Evolutionary conservation across 371 early-diverging fungal genomes (phyloP).

Genomic region (Mucor sp.): DNA sequence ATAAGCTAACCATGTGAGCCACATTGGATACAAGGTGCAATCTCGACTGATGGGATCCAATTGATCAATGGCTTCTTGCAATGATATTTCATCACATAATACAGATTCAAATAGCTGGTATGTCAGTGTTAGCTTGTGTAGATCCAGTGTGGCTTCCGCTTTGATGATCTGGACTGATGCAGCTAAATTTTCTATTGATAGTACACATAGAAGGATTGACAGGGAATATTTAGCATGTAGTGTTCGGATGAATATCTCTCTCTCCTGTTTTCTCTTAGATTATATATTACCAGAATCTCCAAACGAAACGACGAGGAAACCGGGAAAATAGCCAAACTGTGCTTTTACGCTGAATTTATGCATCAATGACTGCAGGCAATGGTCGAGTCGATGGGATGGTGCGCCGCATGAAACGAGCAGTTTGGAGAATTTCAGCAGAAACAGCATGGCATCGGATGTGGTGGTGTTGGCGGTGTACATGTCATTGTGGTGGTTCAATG

Average conservation of each 20-base stretch:
- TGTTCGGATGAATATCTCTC: neutral
- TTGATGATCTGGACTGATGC: conserved; percentile 66
- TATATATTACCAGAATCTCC: conserved; percentile 47
- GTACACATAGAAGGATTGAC: neutral
- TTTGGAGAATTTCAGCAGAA: conserved; percentile 42
- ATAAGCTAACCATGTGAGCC: conserved; percentile 55
- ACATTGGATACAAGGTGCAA: conserved; percentile 45
- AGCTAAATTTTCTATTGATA: conserved; percentile 19
- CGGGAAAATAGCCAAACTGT: conserved; percentile 62
- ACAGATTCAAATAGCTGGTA: conserved; percentile 60
- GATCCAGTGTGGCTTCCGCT: conserved; percentile 50
- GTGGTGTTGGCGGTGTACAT: neutral
- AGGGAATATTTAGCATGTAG: neutral
- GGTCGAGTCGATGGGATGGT: conserved; percentile 75
- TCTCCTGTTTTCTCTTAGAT: neutral
- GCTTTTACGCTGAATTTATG: conserved; percentile 50
- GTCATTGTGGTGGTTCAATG: neutral
- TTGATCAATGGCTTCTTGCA: conserved; percentile 56
- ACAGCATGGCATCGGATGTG: conserved; percentile 1
- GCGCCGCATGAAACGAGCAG: conserved; percentile 69
- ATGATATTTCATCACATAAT: conserved; percentile 40
- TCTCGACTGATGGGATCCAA: conserved; percentile 51
- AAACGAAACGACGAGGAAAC: conserved; percentile 65
- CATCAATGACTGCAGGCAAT: conserved; percentile 53
- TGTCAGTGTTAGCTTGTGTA: conserved; percentile 55